Conservation (phyloP, 805 yeast species). For the Candida ortonii region DNA sequence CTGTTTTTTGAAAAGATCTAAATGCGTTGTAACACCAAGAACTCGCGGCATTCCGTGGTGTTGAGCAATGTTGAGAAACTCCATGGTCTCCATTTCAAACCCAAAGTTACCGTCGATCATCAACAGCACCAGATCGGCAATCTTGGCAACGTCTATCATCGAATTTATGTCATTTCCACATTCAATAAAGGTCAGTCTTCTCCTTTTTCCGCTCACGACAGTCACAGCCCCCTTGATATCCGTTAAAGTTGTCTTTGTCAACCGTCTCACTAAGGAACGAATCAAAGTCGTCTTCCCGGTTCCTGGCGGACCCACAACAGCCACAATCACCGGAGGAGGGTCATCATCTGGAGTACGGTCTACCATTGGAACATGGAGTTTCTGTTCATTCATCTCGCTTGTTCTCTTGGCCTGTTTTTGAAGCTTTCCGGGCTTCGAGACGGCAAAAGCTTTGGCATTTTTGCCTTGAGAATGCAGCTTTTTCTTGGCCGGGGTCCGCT, state of each 20-base stretch:
- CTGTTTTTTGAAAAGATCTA: constrained; percentile 88
- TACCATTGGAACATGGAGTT: constrained; percentile 94
- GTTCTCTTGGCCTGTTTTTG: constrained; percentile 81
- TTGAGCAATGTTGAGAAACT: constrained; percentile 89
- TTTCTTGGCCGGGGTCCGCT: constrained; percentile 67
- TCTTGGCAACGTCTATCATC: constrained; percentile 94
- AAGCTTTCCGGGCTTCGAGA: constrained; percentile 80
- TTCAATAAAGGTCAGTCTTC: constrained; percentile 90
- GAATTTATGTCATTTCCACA: constrained; percentile 90
- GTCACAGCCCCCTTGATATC: constrained; percentile 97
- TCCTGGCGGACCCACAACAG: constrained; percentile 98
- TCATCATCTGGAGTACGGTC: constrained; percentile 96
- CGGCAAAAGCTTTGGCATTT: constrained; percentile 82
- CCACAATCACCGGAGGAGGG: constrained; percentile 95
- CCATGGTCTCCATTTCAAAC: constrained; percentile 99
- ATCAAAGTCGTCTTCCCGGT: constrained; percentile 95
- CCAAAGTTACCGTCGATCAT: constrained; percentile 97
- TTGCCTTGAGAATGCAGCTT: constrained; percentile 84
- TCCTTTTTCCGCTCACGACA: constrained; percentile 90
- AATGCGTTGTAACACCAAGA: constrained; percentile 90
- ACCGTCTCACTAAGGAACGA: constrained; percentile 80
- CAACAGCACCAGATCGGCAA: constrained; percentile 86
- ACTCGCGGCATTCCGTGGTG: constrained; percentile 99
- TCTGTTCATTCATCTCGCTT: constrained; percentile 77
- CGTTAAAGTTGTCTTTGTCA: constrained; percentile 78